A percentile compares a stretch with the other conserved stretches of the same genome.
These are phyloP conservation scores for Diplocarpon rosae DNA, from an alignment of 2,329 filamentous ascomycete species.

Conservation along the genomic window DNA sequence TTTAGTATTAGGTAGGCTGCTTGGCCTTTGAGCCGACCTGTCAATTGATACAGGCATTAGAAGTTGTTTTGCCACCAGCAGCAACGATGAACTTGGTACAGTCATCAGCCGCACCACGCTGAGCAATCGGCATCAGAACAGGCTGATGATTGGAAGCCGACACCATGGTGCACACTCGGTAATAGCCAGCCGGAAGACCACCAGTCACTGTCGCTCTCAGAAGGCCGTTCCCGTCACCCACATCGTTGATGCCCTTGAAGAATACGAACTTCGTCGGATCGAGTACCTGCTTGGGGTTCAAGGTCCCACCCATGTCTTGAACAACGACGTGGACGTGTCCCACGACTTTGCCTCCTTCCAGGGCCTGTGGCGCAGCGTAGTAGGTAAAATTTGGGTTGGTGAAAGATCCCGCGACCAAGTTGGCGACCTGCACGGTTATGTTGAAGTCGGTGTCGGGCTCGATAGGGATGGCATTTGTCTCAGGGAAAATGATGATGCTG, in stretches of 20 bases:
- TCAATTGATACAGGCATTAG: too few species aligned
- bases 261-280: conserved; percentile 29
- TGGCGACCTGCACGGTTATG: conserved; percentile 28
- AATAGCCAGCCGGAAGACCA: conserved; percentile 33
- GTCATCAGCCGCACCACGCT: conserved; percentile 35
- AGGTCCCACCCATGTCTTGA: conserved; percentile 28
- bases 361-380: conserved; percentile 30
- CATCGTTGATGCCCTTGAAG: conserved; percentile 34
- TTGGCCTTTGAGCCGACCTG: too few species aligned
- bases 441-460: conserved; percentile 24
- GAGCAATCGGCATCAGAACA: conserved; percentile 35
- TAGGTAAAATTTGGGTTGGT: conserved; percentile 31
- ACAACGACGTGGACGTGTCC: conserved; percentile 33
- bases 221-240: conserved; percentile 30
- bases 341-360: conserved; percentile 27
- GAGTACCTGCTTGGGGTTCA: conserved; percentile 25
- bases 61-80: conserved; percentile 8
- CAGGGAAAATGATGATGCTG: conserved; percentile 23
- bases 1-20: conserved; percentile 4
- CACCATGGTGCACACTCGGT: conserved; percentile 35
- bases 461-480: conserved; percentile 15
- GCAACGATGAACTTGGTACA: conserved; percentile 34
- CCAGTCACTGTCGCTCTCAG: conserved; percentile 30
- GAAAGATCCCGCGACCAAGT: conserved; percentile 30
- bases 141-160: conserved; percentile 34